These are phyloP conservation scores for Sanghuangporus weigelae DNA, from an alignment of 1,284 basidiomycete species.

Conservation along the genomic window DNA sequence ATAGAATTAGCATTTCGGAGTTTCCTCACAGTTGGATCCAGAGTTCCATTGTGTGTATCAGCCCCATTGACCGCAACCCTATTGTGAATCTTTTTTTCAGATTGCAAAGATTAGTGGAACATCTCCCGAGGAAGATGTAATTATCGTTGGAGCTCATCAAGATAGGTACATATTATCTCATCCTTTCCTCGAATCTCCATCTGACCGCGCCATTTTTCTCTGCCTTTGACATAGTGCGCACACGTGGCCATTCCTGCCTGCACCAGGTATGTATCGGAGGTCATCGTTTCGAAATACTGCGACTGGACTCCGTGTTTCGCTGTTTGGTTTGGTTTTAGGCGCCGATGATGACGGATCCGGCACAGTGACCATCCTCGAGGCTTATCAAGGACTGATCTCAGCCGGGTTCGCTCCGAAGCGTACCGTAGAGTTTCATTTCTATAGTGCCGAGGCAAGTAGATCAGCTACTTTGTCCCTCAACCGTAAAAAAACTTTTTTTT, in stretches of 20 bases:
- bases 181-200: slow-evolving; percentile 13
- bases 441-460: slow-evolving; percentile 73
- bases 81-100: slow-evolving; percentile 24
- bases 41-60: slow-evolving; percentile 69
- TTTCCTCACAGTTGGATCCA: slow-evolving; percentile 92
- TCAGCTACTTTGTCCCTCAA: neutral
- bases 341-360: slow-evolving; percentile 92
- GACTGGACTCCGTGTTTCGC: slow-evolving; percentile 9
- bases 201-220: slow-evolving; percentile 7
- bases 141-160: slow-evolving; percentile 84
- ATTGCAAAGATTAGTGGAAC: slow-evolving; percentile 71
- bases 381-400: slow-evolving; percentile 79
- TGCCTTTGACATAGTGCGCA: slow-evolving; percentile 53
- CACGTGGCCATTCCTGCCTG: slow-evolving; percentile 82
- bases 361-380: slow-evolving; percentile 87
- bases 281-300: slow-evolving; percentile 15
- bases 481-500: neutral
- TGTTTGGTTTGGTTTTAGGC: slow-evolving; percentile 26
- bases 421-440: slow-evolving; percentile 94
- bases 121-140: slow-evolving; percentile 47
- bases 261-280: slow-evolving; percentile 61
- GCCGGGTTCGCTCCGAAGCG: slow-evolving; percentile 73
- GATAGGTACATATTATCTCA: slow-evolving; percentile 54
- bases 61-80: neutral
- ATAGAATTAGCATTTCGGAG: slow-evolving; percentile 65